phyloP scores from a whole-genome alignment of 805 yeast species.

The Candida mattraensis region DNA sequence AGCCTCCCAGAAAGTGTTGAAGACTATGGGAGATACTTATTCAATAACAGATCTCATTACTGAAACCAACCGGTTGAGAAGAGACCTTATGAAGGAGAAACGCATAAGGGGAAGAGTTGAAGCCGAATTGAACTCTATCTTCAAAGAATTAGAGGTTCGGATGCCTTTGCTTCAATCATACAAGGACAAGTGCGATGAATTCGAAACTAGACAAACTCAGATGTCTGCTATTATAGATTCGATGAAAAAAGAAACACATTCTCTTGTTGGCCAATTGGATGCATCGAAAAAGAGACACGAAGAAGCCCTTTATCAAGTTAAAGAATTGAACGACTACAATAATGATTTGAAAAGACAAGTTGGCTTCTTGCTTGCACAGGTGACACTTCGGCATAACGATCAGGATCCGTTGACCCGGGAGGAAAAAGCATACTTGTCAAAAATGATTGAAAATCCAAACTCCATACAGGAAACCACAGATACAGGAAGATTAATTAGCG shows the following conservation, averaged over 20 bases:
- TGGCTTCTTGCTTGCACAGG: constrained; percentile 68
- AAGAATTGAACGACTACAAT: constrained; percentile 53
- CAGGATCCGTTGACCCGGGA: constrained; percentile 60
- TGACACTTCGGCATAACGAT: constrained; percentile 55
- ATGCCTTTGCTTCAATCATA: constrained; percentile 75
- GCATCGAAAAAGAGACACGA: constrained; percentile 31
- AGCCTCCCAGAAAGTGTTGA: constrained; percentile 56
- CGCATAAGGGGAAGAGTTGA: constrained; percentile 71
- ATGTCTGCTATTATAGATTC: constrained; percentile 56
- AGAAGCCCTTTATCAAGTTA: constrained; percentile 48
- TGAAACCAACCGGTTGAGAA: constrained; percentile 63
- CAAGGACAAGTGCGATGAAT: constrained; percentile 52
- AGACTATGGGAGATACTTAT: constrained; percentile 42
- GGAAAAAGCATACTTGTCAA: constrained; percentile 65
- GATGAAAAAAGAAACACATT: constrained; percentile 44
- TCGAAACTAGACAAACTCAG: constrained; percentile 57
- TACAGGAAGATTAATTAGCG: constrained; percentile 69
- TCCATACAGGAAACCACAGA: constrained; percentile 46
- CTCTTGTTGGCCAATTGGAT: constrained; percentile 19
- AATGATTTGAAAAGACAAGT: constrained; percentile 81
- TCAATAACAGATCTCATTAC: constrained; percentile 66
- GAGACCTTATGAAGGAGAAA: constrained; percentile 66
- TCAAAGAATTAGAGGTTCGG: constrained; percentile 73
- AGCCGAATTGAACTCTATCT: constrained; percentile 65
- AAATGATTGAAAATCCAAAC: constrained; percentile 40